Evolutionary conservation across 78 protist species (phyloP), one percentile per base, ranked within the genome.

Genomic region (Dictyostelium purpureum): DNA sequence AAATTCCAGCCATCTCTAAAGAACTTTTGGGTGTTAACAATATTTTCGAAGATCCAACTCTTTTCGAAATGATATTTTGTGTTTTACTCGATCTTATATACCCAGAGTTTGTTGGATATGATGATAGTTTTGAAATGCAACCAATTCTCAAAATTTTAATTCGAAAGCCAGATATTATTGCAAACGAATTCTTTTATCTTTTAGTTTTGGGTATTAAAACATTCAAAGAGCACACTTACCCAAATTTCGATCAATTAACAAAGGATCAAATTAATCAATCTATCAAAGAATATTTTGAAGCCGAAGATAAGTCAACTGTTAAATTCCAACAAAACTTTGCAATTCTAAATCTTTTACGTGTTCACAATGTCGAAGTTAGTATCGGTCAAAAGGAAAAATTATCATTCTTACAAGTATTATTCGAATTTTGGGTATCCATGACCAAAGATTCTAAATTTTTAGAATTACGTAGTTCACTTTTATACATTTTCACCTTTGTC

Each of bases 21-120:
- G 63, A 66, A 16, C 33, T 73, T 9, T 10, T 7, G 2, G 35
- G 28, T 24, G 77, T 85, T 18, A 43, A 59, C 3, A 24, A 54
- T 5, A 59, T 85, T 40, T 85, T 24, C 18, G 45, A 73, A n/a
- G 92, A 85, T 9, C 66, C 92, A 43, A 85, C 92, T 5, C 92
- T 85, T 16, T 85, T 85, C n/a, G 92, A 85, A 45, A 40, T 70
- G 21, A 45, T 73, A 16, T 74, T 85, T 45, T 57, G 81, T 61
- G 56, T 85, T 3, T 18, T 85, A 3, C 35, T 75, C 1, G 83
- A 85, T 35, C 45, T 45, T 31, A 26, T 73, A 28, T 28, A 73
- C n/a, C 67, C 76, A 6, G 70, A 45, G 14, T 73, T 71, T 47
- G 38, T 85, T 0, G 71, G 92, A 1, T 85, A 85, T 45, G 92